phyloP scores from a whole-genome alignment of 495 filamentous ascomycete species.

The Sporormia fimetaria region DNA sequence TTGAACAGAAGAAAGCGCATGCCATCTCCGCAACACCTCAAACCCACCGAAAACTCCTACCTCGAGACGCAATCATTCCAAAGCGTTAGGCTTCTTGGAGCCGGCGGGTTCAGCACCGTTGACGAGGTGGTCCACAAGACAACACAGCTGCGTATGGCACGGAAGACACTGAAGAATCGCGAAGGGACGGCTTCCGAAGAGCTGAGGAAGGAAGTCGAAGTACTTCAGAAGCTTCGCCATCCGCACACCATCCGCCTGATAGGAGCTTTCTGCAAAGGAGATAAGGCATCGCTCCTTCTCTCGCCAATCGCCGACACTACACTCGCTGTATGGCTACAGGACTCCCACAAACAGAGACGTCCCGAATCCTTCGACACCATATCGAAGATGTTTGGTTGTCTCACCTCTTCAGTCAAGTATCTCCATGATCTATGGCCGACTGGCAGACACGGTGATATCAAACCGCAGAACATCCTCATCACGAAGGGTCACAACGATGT shows the following conservation, averaged over 20 bases:
- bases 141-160: conserved; percentile 18
- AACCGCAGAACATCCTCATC: conserved; percentile 27
- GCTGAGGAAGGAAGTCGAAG: conserved; percentile 19
- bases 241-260: conserved; percentile 25
- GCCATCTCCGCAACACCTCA: too few species aligned
- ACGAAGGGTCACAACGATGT: conserved; percentile 13
- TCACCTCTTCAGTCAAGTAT: conserved; percentile 18
- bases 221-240: conserved; percentile 25
- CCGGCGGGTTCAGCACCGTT: conserved; percentile 22
- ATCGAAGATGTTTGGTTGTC: conserved; percentile 22
- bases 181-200: conserved; percentile 11
- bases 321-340: conserved; percentile 18
- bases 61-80: conserved; percentile 10
- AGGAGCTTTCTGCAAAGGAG: conserved; percentile 18
- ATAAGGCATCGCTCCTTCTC: conserved; percentile 23
- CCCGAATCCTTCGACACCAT: conserved; percentile 5
- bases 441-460: conserved; percentile 26
- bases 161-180: conserved; percentile 24
- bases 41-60: too few species aligned
- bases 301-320: conserved; percentile 23
- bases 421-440: conserved; percentile 23
- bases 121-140: conserved; percentile 21
- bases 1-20: too few species aligned
- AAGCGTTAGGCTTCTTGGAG: conserved; percentile 21
- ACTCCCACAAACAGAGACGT: conserved; percentile 1